phyloP scores from a whole-genome alignment of 345 rosid species.

The Arabidopsis arenosa region DNA sequence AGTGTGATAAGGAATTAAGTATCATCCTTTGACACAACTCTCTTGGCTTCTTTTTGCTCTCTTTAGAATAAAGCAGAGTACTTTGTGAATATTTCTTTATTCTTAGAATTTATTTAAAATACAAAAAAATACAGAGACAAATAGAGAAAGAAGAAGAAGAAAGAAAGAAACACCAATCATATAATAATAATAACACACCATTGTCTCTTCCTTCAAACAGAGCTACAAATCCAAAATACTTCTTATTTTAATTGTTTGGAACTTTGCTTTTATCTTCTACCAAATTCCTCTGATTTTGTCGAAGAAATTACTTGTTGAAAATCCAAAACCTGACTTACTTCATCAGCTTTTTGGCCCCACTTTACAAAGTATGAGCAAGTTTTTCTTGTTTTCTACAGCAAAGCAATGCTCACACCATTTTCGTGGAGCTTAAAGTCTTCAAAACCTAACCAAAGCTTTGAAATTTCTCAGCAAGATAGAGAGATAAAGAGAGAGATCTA shows the following conservation, averaged over 20 bases:
- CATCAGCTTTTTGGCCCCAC: conserved; percentile 40
- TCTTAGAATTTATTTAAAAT: neutral
- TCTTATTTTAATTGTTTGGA: conserved; percentile 32
- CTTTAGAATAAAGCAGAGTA: conserved; percentile 47
- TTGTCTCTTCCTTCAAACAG: conserved; percentile 39
- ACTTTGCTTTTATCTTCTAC: conserved; percentile 27
- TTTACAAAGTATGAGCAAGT: conserved; percentile 18
- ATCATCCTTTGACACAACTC: conserved; percentile 34
- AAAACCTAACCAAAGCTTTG: conserved; percentile 32
- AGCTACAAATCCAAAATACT: conserved; percentile 37
- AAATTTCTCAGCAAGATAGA: conserved; percentile 12
- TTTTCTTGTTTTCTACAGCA: conserved; percentile 45
- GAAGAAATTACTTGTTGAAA: conserved; percentile 29
- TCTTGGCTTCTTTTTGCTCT: conserved; percentile 39
- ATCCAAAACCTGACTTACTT: conserved; percentile 32
- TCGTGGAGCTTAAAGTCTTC: conserved; percentile 44
- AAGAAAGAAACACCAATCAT: conserved; percentile 38
- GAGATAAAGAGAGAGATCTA: conserved; percentile 34
- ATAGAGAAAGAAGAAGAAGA: conserved; percentile 31
- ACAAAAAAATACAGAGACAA: conserved; percentile 9
- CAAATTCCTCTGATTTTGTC: conserved; percentile 29
- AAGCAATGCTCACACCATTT: conserved; percentile 48
- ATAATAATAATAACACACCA: conserved; percentile 32
- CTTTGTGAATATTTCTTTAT: conserved; percentile 44
- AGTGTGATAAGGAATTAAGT: conserved; percentile 13